A percentile compares a stretch with the other conserved stretches of the same genome.
phyloP scores from a whole-genome alignment of 352 stramenopile species.

The Pythium scleroteichum region DNA sequence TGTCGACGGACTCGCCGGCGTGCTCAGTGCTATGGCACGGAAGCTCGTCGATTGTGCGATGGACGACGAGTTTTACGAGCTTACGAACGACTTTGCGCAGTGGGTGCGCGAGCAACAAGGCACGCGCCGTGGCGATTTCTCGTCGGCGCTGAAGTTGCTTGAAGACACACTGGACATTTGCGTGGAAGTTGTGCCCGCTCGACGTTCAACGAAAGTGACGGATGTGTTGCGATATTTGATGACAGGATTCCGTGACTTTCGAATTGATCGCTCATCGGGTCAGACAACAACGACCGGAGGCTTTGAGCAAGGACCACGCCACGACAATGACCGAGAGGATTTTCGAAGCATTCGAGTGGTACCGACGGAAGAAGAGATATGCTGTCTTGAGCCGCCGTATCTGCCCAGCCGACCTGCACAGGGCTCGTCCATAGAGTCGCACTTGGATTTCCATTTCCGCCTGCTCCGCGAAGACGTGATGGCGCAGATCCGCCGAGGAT shows the following conservation, averaged over 20 bases:
- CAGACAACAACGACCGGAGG: too few species aligned
- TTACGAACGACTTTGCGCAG: slow-evolving; percentile 2
- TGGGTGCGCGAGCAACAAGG: too few species aligned
- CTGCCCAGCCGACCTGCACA: slow-evolving; percentile 12
- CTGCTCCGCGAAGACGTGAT: slow-evolving; percentile 33
- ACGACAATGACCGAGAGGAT: slow-evolving; percentile 28
- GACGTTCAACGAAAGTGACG: too few species aligned
- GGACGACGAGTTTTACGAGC: slow-evolving; percentile 24
- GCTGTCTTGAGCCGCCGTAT: slow-evolving; percentile 20
- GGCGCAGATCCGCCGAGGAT: slow-evolving; percentile 26
- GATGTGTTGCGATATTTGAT: background rate
- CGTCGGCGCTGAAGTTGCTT: background rate
- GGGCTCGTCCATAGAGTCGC: slow-evolving; percentile 7
- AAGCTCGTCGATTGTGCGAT: slow-evolving; percentile 10
- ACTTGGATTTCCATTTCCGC: slow-evolving; percentile 31
- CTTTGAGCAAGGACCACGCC: slow-evolving; percentile 15
- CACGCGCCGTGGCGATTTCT: too few species aligned
- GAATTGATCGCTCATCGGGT: too few species aligned
- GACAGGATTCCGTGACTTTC: too few species aligned
- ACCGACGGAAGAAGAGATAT: slow-evolving; percentile 31
- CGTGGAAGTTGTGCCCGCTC: slow-evolving; percentile 26
- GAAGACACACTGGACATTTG: slow-evolving; percentile 21
- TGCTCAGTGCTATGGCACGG: slow-evolving; percentile 11
- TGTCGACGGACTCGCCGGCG: slow-evolving; percentile 3
- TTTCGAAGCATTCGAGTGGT: slow-evolving; percentile 23